Percentiles rank a stretch among this genome's conserved stretches.
These are phyloP conservation scores for Penicillium verhagenii DNA, from an alignment of 495 filamentous ascomycete genomes.

Conservation along the genomic window DNA sequence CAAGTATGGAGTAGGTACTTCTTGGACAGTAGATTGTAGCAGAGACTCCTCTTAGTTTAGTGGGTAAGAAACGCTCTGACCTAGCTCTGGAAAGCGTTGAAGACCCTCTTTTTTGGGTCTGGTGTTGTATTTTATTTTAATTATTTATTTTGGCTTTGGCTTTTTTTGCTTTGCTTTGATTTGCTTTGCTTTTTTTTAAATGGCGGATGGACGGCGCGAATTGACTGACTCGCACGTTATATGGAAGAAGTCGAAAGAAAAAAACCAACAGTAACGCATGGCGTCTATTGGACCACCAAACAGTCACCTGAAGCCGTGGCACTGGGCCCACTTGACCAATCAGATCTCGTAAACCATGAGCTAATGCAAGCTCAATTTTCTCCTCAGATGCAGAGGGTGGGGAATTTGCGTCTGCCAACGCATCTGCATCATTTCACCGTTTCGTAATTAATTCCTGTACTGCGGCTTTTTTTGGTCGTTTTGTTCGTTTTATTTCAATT, in stretches of 20 bases:
- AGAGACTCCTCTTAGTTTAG: background rate
- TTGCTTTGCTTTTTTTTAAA: background rate
- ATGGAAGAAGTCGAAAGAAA: constrained; percentile 6
- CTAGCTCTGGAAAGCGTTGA: constrained; percentile 5
- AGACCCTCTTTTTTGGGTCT: constrained; percentile 2
- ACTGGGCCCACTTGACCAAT: constrained; percentile 19
- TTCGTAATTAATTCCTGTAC: constrained; percentile 4
- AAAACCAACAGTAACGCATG: constrained; percentile 32
- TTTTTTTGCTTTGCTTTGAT: too few species aligned
- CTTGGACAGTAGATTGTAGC: background rate
- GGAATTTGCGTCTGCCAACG: constrained; percentile 21
- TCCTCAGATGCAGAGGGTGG: constrained; percentile 13
- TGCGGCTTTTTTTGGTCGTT: constrained; percentile 1
- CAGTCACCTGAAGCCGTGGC: constrained; percentile 29
- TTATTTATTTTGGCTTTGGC: too few species aligned
- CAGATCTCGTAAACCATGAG: too few species aligned
- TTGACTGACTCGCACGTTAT: constrained; percentile 2
- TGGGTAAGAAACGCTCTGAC: constrained; percentile 3
- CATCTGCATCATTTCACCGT: constrained; percentile 15
- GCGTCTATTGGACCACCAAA: constrained; percentile 30
- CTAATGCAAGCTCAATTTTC: constrained; percentile 30
- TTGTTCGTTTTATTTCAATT: background rate
- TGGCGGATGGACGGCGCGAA: background rate
- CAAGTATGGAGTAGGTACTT: background rate
- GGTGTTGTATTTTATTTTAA: too few species aligned